phyloP scores from a whole-genome alignment of 2,329 filamentous ascomycete genomes.

The Alternaria dauci region DNA sequence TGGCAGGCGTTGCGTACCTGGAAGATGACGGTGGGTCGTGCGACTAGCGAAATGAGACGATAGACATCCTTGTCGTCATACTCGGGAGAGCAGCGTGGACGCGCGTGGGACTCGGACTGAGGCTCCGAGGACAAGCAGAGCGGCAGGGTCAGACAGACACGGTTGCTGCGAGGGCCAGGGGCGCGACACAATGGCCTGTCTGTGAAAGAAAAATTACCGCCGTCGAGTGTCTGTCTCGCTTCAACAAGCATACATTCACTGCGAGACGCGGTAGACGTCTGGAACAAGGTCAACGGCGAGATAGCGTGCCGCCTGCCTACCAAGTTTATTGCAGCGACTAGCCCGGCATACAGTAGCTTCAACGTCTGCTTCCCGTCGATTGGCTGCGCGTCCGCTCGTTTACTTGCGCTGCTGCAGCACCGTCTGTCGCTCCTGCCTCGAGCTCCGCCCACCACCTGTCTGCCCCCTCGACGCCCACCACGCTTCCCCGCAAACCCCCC shows the following conservation, averaged over 20 bases:
- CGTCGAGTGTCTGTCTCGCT: background rate
- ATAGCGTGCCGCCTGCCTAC: slow-evolving; percentile 12
- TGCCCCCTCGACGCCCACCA: slow-evolving; percentile 8
- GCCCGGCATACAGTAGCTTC: slow-evolving; percentile 7
- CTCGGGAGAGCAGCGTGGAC: slow-evolving; percentile 3
- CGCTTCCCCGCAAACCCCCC: slow-evolving; percentile 25
- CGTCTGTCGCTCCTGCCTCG: slow-evolving; percentile 19
- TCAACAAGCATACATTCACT: slow-evolving; percentile 4
- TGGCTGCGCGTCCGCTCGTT: slow-evolving; percentile 25
- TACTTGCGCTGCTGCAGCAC: slow-evolving; percentile 1
- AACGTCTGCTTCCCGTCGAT: slow-evolving; percentile 25
- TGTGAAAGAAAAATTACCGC: background rate
- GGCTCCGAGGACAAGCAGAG: slow-evolving; percentile 5
- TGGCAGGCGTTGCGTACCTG: slow-evolving; percentile 2
- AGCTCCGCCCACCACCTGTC: slow-evolving; percentile 14
- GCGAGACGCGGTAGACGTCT: background rate
- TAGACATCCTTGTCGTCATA: slow-evolving; percentile 5
- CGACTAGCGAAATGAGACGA: slow-evolving; percentile 19
- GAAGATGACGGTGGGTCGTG: slow-evolving; percentile 7
- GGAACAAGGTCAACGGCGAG: slow-evolving; percentile 8
- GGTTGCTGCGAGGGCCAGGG: slow-evolving; percentile 4
- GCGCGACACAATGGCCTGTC: slow-evolving; percentile 1
- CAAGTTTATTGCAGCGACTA: slow-evolving; percentile 20
- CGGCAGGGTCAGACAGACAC: slow-evolving; percentile 2
- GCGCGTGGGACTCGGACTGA: background rate